Base-by-base conservation (phyloP, 768 basidiomycete genomes). In the Leccinum subtestaceum region DNA sequence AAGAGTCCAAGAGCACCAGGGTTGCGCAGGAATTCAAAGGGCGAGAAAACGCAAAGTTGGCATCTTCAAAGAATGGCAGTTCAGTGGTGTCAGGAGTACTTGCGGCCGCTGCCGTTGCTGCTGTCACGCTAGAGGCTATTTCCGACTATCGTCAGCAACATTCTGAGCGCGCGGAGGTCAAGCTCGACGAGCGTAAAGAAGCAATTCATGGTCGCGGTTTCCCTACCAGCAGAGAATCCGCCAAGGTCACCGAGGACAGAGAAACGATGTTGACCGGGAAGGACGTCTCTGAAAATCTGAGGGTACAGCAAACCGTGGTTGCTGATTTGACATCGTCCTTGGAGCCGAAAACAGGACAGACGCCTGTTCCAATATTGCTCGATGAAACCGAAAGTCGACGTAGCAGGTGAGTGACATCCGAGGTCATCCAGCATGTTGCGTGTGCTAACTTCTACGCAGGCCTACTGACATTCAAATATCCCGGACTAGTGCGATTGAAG, bases 51-150 rank as follows among this genome's bases (percentile, higher is more conserved):
- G 31, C 32, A 27, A 32, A 31, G 29, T 23, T 34, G 11, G 8
- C 23, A 27, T 23, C 56, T 36, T 36, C 62, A 2, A 59, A 60
- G 34, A 34, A 60, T 29, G 60, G 23, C 10, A 48, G 51, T 48
- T 67, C 60, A 15, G 12, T 59, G 6, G 34, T 65, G 9, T 64
- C 67, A 32, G 27, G 53, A 12, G 9, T 58, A 29, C 49, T 70
- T 3, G 60, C 60, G 3, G 6, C 56, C 10, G 67, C 59, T 0
- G 52, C 40, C 5, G n/a, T 67, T 21, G 60, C 60, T 2, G 59
- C 68, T 5, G 38, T 49, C 23, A 63, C 59, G 0, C 45, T 52
- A 2, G 68, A 65, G 47, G 61, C 61, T 17, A 50, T 36, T 17
- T 2, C 63, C 5, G 63, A 61, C 13, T 45, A 36, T 34, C 52